Percentiles rank a stretch among this genome's conserved stretches.
Evolutionary conservation across 345 rosid species (phyloP).

Genomic region (Salix arbutifolia): DNA sequence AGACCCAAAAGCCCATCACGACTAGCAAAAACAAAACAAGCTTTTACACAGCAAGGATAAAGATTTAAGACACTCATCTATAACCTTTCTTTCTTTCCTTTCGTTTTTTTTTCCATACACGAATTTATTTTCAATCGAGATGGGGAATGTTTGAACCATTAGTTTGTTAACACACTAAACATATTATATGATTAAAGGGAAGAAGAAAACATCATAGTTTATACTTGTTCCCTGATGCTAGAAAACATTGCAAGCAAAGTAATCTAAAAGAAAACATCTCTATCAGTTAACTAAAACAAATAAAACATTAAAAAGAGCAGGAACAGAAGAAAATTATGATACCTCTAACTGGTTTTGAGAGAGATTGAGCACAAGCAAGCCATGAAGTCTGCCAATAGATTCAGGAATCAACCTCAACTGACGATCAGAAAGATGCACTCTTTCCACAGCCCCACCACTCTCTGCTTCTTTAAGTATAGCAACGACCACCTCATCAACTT

Average conservation of each 20-base stretch:
- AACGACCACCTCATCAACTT: constrained; percentile 10
- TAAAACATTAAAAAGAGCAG: not conserved
- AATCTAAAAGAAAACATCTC: too few relatives aligned
- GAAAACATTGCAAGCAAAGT: too few relatives aligned
- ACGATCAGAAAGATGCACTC: constrained; percentile 21
- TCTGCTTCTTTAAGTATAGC: constrained; percentile 7
- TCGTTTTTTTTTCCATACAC: too few relatives aligned
- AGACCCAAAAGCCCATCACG: too few relatives aligned
- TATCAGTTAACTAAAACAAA: too few relatives aligned
- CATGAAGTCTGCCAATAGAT: constrained; percentile 15
- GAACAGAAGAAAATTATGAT: not conserved
- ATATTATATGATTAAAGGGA: not conserved
- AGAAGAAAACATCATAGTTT: not conserved
- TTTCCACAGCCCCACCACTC: constrained; percentile 19
- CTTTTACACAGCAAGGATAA: too few relatives aligned
- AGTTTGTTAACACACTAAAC: too few relatives aligned
- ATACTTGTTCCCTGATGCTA: not conserved
- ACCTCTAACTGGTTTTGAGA: constrained; percentile 26
- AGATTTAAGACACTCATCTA: too few relatives aligned
- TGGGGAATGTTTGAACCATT: too few relatives aligned
- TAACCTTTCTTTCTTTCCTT: too few relatives aligned
- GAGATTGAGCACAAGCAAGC: constrained; percentile 21
- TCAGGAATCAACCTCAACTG: constrained; percentile 25
- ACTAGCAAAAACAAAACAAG: too few relatives aligned
- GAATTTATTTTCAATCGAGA: too few relatives aligned